A percentile compares a stretch with the other conserved stretches of the same genome.
These are phyloP conservation scores for Aspergillus amoenus DNA, from an alignment of 2,329 filamentous ascomycete species.

Conservation along the genomic window DNA sequence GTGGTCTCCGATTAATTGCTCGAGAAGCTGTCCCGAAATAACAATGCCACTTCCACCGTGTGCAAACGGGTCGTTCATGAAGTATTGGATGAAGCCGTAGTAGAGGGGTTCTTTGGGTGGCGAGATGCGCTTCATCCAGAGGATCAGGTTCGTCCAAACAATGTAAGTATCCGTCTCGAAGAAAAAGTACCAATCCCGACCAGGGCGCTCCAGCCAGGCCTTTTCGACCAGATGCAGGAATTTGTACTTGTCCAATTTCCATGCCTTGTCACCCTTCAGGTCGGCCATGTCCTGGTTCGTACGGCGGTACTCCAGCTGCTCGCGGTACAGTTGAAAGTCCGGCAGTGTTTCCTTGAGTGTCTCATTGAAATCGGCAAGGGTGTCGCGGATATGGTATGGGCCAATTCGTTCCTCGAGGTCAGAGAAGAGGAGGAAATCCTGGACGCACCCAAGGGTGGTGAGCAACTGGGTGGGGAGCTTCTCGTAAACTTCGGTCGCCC, in stretches of 20 bases:
- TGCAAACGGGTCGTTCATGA: constrained; percentile 48
- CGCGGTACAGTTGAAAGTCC: constrained; percentile 52
- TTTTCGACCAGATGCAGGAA: constrained; percentile 61
- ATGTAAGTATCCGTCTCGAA: constrained; percentile 61
- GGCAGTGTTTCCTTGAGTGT: constrained; percentile 44
- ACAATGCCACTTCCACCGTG: constrained; percentile 57
- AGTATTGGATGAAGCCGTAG: constrained; percentile 51
- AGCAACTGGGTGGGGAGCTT: constrained; percentile 56
- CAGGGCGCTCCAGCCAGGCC: constrained; percentile 50
- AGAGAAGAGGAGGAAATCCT: constrained; percentile 51
- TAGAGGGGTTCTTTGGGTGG: constrained; percentile 49
- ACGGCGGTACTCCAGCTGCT: constrained; percentile 44
- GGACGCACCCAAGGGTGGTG: constrained; percentile 52
- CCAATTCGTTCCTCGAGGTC: constrained; percentile 34
- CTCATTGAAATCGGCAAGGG: constrained; percentile 35
- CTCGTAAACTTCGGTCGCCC: constrained; percentile 54
- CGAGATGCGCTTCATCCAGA: constrained; percentile 47
- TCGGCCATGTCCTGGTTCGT: constrained; percentile 42
- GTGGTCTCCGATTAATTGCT: constrained; percentile 46
- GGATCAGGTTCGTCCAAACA: constrained; percentile 52
- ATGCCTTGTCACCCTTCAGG: constrained; percentile 37
- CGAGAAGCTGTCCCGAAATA: constrained; percentile 54
- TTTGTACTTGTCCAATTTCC: constrained; percentile 63
- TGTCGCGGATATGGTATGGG: constrained; percentile 32
- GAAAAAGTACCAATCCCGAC: constrained; percentile 60